A percentile compares a stretch with the other conserved stretches of the same genome.
phyloP scores from a whole-genome alignment of 2,329 filamentous ascomycete genomes.

The Fusarium multiceps region DNA sequence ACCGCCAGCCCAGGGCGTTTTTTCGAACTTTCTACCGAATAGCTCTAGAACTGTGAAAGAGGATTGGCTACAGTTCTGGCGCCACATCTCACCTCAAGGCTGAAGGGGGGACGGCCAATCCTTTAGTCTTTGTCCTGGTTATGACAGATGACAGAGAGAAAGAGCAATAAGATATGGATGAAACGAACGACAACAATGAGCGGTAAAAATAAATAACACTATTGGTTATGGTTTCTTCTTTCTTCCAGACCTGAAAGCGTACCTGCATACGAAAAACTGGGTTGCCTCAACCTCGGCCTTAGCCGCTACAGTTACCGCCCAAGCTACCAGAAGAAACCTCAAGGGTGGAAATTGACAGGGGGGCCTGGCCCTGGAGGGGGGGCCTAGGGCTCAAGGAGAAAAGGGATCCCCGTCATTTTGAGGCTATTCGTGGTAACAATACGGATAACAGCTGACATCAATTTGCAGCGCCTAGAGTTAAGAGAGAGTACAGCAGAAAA shows the following conservation, averaged over 20 bases:
- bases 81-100: slow-evolving; percentile 19
- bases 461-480: neutral
- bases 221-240: slow-evolving; percentile 1
- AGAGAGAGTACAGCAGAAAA: slow-evolving; percentile 19
- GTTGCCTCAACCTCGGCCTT: slow-evolving; percentile 3
- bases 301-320: slow-evolving; percentile 20
- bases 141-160: neutral
- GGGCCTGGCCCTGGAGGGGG: neutral
- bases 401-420: neutral
- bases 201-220: neutral
- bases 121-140: neutral
- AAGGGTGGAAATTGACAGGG: slow-evolving; percentile 13
- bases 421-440: neutral
- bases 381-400: neutral
- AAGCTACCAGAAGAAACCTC: neutral
- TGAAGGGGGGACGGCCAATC: neutral
- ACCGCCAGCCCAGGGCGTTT: neutral
- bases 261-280: slow-evolving; percentile 29
- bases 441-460: neutral
- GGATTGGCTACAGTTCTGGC: slow-evolving; percentile 32
- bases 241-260: slow-evolving; percentile 3
- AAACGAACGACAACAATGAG: slow-evolving; percentile 15
- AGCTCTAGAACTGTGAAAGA: slow-evolving; percentile 34
- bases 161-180: slow-evolving; percentile 4
- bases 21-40: slow-evolving; percentile 13